Evolutionary conservation across 257 asterid genomes (phyloP).

Genomic region (Euphrasia confusa): DNA sequence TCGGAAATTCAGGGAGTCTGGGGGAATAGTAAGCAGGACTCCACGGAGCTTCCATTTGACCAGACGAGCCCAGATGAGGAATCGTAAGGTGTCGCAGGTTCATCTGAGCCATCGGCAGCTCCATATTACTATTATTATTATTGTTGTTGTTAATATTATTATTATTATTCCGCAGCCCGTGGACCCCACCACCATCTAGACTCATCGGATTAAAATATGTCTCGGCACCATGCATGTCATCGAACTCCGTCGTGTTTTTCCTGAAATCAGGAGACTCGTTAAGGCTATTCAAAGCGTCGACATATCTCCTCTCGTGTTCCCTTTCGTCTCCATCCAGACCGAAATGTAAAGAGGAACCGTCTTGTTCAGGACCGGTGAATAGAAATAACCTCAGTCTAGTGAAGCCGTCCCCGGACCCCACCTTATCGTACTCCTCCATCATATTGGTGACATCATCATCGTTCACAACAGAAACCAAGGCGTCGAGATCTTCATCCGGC

Average conservation of each 20-base stretch:
- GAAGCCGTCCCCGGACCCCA: slow-evolving; percentile 76
- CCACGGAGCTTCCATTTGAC: slow-evolving; percentile 93
- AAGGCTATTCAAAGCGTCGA: slow-evolving; percentile 91
- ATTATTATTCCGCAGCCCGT: slow-evolving; percentile 44
- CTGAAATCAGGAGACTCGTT: slow-evolving; percentile 82
- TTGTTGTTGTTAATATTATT: slow-evolving; percentile 32
- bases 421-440: slow-evolving; percentile 98
- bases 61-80: slow-evolving; percentile 58
- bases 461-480: slow-evolving; percentile 91
- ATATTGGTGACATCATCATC: slow-evolving; percentile 93
- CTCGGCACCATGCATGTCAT: slow-evolving; percentile 62
- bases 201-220: slow-evolving; percentile 67
- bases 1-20: slow-evolving; percentile 74
- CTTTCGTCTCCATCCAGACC: slow-evolving; percentile 83
- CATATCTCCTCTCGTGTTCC: slow-evolving; percentile 89
- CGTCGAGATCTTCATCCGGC: slow-evolving; percentile 98
- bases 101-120: slow-evolving; percentile 66
- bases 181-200: slow-evolving; percentile 54
- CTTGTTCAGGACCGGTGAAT: slow-evolving; percentile 64
- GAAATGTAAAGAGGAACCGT: slow-evolving; percentile 55
- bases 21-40: slow-evolving; percentile 95
- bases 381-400: slow-evolving; percentile 84
- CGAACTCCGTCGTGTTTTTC: slow-evolving; percentile 43
- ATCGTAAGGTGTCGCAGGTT: slow-evolving; percentile 63
- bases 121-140: slow-evolving; percentile 38